Base-by-base conservation (phyloP, 2,329 filamentous ascomycete genomes). In the Pseudogymnoascus pannorum region DNA sequence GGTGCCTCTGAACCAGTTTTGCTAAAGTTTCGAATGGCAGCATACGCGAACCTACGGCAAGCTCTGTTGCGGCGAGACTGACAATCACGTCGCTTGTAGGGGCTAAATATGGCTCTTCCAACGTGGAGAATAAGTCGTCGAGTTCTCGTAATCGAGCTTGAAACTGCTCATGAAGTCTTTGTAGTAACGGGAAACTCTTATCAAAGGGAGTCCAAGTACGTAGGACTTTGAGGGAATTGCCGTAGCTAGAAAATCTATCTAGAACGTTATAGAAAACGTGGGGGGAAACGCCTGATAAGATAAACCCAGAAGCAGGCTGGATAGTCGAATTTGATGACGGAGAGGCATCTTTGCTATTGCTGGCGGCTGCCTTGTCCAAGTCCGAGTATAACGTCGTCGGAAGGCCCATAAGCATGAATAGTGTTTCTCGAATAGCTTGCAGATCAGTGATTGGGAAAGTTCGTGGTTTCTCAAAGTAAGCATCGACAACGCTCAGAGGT, bases 391-490 rank as follows among this genome's bases (percentile, higher is more conserved):
- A 70, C 1, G 85, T 87, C 2, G 89, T 93, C 5, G 86, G 82
- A 3, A 94, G 76, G 0, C 92, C 92, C 60, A 85, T 83, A 0
- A 97, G 80, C 90, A 97, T 95, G 68, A 91, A 93, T 0, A 97
- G 77, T 0, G 85, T 83, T 69, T 97, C 92, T 57, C 91, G 84
- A 24, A 92, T 76, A 9, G 87, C 77, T 65, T 92, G 86, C 1
- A 89, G 77, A 71, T 96, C 92, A 20, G 69, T 71, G 38, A 71
- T 66, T 22, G 59, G 64, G 48, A 58, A 26, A 24, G 48, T 31
- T 16, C 22, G 33, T 18, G 57, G 57, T 29, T 40, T 58, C 31
- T 58, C 57, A 36, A 58, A 58, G 36, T 58, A 58, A 24, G 57
- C 57, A 26, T 58, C 57, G 14, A 36, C 57, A 38, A 36, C 36